These are phyloP conservation scores for Alternaria gansuensis DNA, from an alignment of 2,329 filamentous ascomycete genomes.

Conservation along the genomic window DNA sequence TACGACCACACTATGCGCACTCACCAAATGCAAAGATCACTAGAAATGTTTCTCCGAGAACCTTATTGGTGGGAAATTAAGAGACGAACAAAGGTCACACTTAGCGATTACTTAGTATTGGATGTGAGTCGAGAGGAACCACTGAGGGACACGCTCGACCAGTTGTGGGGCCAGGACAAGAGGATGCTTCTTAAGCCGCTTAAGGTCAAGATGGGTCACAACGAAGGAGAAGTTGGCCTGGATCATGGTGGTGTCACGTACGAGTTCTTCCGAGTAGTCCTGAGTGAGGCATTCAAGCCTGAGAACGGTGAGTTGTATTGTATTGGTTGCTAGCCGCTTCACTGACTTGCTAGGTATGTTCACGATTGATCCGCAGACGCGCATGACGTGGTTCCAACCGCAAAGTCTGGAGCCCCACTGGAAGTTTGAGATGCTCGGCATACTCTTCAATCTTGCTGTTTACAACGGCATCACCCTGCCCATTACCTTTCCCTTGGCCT, in stretches of 20 bases:
- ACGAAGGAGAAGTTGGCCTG: constrained; percentile 86
- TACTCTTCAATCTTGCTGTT: constrained; percentile 87
- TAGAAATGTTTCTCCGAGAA: constrained; percentile 38
- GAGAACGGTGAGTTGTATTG: constrained; percentile 66
- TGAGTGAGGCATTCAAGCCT: constrained; percentile 80
- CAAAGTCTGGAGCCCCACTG: constrained; percentile 82
- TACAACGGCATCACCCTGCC: constrained; percentile 94
- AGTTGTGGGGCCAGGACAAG: constrained; percentile 86
- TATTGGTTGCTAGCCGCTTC: rapidly evolving
- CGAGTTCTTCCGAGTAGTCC: constrained; percentile 89
- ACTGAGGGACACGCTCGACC: constrained; percentile 69
- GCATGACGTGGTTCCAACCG: constrained; percentile 88
- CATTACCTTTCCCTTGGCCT: constrained; percentile 82
- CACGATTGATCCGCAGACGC: constrained; percentile 76
- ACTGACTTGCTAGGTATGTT: constrained; percentile 68
- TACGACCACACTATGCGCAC: constrained; percentile 64
- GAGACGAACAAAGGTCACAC: constrained; percentile 46
- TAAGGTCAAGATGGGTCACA: constrained; percentile 81
- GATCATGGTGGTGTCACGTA: constrained; percentile 96
- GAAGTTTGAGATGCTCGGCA: constrained; percentile 88
- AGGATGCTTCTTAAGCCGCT: constrained; percentile 84
- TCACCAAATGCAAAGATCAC: constrained; percentile 39
- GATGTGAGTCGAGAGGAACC: constrained; percentile 55
- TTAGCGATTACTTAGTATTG: constrained; percentile 55
- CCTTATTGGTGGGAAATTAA: constrained; percentile 39